A percentile compares a stretch with the other conserved stretches of the same genome.
Conservation (phyloP, 1,284 basidiomycete species). For the Stygiomarasmius scandens region DNA sequence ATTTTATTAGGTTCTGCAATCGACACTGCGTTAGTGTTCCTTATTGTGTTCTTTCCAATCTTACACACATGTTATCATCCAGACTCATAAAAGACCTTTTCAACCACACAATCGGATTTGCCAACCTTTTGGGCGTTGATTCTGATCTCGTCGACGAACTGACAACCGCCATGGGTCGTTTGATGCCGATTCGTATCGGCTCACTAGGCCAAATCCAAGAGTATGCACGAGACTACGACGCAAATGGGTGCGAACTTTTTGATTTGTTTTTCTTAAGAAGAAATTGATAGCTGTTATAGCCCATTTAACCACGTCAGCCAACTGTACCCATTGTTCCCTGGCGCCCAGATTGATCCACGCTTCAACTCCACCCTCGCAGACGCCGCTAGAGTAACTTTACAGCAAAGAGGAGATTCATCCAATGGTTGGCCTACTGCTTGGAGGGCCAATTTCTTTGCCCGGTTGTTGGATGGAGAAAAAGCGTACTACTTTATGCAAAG, state of each 20-base stretch:
- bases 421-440: conserved; percentile 22
- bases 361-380: conserved; percentile 19
- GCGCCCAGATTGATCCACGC: conserved; percentile 21
- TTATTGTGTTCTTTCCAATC: neutral
- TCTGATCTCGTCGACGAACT: conserved; percentile 16
- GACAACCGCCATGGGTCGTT: conserved; percentile 12
- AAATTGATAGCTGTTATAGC: conserved; percentile 2
- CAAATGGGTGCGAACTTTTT: conserved; percentile 8
- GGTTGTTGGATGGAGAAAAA: conserved; percentile 19
- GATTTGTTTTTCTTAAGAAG: neutral
- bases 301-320: conserved; percentile 19
- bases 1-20: conserved; percentile 18
- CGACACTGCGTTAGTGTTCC: conserved; percentile 18
- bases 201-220: conserved; percentile 22
- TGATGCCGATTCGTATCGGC: conserved; percentile 21
- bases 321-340: conserved; percentile 20
- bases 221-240: conserved; percentile 16
- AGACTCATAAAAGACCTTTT: conserved; percentile 23
- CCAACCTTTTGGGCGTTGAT: conserved; percentile 19
- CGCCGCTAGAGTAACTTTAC: conserved; percentile 18
- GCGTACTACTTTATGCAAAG: conserved; percentile 19
- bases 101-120: conserved; percentile 19
- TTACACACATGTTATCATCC: neutral
- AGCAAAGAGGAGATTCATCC: conserved; percentile 19
- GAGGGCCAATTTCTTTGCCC: conserved; percentile 18